A percentile compares a stretch with the other conserved stretches of the same genome.
Evolutionary conservation across 352 stramenopile species (phyloP).

Genomic region (Pythium sukuiense): DNA sequence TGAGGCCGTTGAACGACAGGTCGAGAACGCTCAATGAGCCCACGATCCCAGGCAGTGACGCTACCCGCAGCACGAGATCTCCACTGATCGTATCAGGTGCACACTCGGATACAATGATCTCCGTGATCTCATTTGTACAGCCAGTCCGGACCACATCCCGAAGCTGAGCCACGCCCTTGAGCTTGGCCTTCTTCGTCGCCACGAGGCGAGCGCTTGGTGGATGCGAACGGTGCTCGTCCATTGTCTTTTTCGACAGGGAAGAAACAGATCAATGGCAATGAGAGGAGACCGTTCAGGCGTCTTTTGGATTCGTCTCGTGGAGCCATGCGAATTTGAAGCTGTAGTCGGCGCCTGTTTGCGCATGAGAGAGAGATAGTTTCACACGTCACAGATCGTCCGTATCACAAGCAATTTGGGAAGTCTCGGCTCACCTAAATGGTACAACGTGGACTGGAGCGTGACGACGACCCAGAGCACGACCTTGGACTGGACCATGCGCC

Average conservation of each 20-base stretch:
- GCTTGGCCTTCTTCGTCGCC: constrained; percentile 12
- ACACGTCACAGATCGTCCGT: no score
- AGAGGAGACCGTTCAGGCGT: background rate
- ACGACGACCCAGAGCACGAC: constrained; percentile 38
- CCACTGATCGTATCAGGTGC: constrained; percentile 13
- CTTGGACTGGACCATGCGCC: constrained; percentile 41
- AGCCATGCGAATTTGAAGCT: constrained; percentile 22
- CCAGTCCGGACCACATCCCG: constrained; percentile 9
- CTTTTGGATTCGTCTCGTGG: background rate
- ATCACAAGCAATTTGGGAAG: no score
- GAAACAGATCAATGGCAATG: no score
- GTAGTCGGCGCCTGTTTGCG: constrained; percentile 6
- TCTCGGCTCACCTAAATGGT: constrained; percentile 35
- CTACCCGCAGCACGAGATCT: constrained; percentile 26
- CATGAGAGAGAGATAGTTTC: no score
- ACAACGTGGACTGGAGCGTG: constrained; percentile 36
- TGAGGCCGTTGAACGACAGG: constrained; percentile 56
- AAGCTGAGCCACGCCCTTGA: constrained; percentile 10
- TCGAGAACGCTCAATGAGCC: constrained; percentile 33
- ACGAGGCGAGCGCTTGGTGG: constrained; percentile 15
- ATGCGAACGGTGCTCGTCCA: constrained; percentile 6
- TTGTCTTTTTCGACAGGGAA: no score
- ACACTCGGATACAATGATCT: constrained; percentile 33
- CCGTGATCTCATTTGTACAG: constrained; percentile 10
- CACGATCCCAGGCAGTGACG: constrained; percentile 9